Base-by-base conservation (phyloP, 106 monocot species). In the Gastrodia elata region DNA sequence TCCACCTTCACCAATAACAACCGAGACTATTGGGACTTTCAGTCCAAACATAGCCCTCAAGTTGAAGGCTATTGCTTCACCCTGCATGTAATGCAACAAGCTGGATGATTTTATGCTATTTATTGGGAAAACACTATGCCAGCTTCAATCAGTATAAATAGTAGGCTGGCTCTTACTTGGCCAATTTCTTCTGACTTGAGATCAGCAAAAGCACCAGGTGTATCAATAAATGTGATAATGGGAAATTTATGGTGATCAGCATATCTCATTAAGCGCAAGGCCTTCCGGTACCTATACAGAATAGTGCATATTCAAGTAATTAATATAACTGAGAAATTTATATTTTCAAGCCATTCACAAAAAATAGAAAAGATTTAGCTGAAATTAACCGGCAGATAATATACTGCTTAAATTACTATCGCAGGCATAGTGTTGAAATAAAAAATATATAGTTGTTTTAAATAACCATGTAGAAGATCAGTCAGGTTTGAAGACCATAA, bases 1-100 rank as follows among this genome's bases (percentile, higher is more conserved):
- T 71, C 94, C 94, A 84, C 94, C 94, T 87, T 95, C 94, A 73
- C 91, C 91, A 75, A 95, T 92, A 24, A 91, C 91, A 84, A 92
- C 83, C 68, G 87, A 77, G 9, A 95, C 81, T 71, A 89, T 82
- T 80, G 94, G 94, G 56, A 91, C 89, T 69, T 87, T 95, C 57
- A 91, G 27, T 36, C 91, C 83, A 78, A 95, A 95, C 94, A 95
- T 95, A 76, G 77, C 65, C 74, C 91, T 87, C 73, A 95, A 74
- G 68, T 95, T 95, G 70, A 85, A 56, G 33, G 89, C 91, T 80
- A 91, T 95, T 74, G 91, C 94, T 79, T 95, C 91, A 16, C 94
- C 94, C 91, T 95, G 80, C 36, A 81, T 37, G 56, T 20, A 71
- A 38, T 5, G 39, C 49, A 70, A 20, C 0, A 69, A 25, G 69